Evolutionary conservation across 108 stramenopile species (phyloP), one percentile per base, ranked within the genome.

Genomic region (Skeletonema tropicum): DNA sequence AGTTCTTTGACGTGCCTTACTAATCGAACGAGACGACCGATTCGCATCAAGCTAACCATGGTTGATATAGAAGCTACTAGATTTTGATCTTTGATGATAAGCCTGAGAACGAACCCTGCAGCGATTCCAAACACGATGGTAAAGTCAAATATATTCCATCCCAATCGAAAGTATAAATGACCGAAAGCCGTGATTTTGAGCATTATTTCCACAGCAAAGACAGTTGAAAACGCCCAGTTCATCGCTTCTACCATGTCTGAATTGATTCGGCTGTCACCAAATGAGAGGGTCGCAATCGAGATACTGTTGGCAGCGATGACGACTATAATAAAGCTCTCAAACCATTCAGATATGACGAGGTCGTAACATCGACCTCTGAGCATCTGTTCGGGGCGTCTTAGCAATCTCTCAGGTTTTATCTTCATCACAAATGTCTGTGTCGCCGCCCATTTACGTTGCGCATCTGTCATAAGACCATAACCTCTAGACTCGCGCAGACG

Each of bases 61-160:
- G 80, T 41, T 17, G 87, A 88, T 66, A 83, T 60, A 42, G 31
- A 74, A 33, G 63, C 12, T 39, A 48, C 64, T 13, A 74, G 64
- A n/a, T n/a, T 35, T 19, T 55, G 63, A 58, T 74, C 35, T 3
- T 26, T 15, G 11, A 70, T 62, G 29, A 32, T 32, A 32, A 72
- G 12, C 4, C 52, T 67, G 17, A 86, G 38, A 42, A 84, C 10
- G 61, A 90, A 57, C 25, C 87, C 89, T 30, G 80, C 32, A 46
- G 67, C 60, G 12, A 88, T 80, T 25, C 86, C 89, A 26, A 74
- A 57, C 11, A 86, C 89, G 60, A 90, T 68, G 46, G 71, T 62
- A 33, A 85, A 83, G 71, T 91, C 90, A 66, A 91, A 91, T 26
- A 41, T 38, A 73, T 91, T 91, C 90, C 90, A 91, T 33, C 36